These are phyloP conservation scores for Fusarium zealandicum DNA, from an alignment of 2,329 filamentous ascomycete genomes.

Conservation along the genomic window DNA sequence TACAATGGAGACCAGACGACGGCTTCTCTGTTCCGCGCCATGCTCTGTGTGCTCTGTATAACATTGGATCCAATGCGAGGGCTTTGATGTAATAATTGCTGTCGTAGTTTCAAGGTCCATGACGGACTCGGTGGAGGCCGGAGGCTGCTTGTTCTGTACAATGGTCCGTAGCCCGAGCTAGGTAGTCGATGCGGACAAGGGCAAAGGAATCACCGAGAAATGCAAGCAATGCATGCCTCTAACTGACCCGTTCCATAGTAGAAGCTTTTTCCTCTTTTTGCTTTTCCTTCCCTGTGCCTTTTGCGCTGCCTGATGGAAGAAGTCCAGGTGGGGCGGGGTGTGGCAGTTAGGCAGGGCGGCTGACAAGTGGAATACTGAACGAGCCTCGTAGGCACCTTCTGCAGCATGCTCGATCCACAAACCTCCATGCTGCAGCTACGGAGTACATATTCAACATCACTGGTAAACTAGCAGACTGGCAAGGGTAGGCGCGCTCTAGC, in stretches of 20 bases:
- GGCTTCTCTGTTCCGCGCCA: conserved; percentile 12
- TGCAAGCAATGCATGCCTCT: conserved; percentile 10
- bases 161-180: conserved; percentile 20
- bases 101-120: conserved; percentile 4
- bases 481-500: too few relatives aligned
- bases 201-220: conserved; percentile 18
- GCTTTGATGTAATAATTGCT: conserved; percentile 3
- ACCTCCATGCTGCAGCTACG: too few relatives aligned
- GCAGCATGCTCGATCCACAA: not conserved
- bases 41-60: not conserved
- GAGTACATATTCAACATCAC: too few relatives aligned
- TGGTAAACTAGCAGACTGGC: too few relatives aligned
- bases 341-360: conserved; percentile 5
- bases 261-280: conserved; percentile 11
- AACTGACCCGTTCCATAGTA: not conserved
- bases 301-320: conserved; percentile 19
- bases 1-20: not conserved
- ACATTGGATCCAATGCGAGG: conserved; percentile 22
- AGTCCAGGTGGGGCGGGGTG: conserved; percentile 15
- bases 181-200: conserved; percentile 29
- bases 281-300: conserved; percentile 1
- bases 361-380: conserved; percentile 1
- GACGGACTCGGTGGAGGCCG: conserved; percentile 19
- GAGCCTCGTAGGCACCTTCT: not conserved
- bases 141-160: conserved; percentile 13